Evolutionary conservation across 768 basidiomycete genomes (phyloP), one percentile per base, ranked within the genome.

Genomic region (Rhodocollybia butyracea): DNA sequence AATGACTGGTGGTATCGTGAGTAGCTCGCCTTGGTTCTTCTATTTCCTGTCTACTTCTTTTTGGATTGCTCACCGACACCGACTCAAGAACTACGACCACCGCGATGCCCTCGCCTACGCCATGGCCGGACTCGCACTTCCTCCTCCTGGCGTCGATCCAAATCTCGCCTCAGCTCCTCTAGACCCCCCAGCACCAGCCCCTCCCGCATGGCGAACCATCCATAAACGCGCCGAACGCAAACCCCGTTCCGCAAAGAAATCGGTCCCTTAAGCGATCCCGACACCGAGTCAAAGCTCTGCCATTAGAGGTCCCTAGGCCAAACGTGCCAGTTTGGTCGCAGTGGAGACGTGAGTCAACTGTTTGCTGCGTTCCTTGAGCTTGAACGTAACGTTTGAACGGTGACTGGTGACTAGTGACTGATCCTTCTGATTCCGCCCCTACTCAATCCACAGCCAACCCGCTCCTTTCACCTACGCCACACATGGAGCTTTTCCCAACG

Each of bases 271-370:
- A 13, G 32, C 55, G 10, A 31, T 41, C n/a, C 53, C 70, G 0
- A 59, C 64, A 0, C 55, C 63, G 11, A 62, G 59, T 41, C 68
- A 57, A 54, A n/a, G 71, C 68, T 13, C 64, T 66, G 1, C 66
- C 56, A 0, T 63, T 66, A 0, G 53, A 54, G 22, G 15, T 42
- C 22, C 67, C 71, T 0, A 48, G 63, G 1, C 62, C 68, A 0
- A 57, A 67, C 6, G 0, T 79, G 27, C 80, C 81, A 8, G 74
- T 82, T 0, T 83, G 81, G 81, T 77, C 81, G 0, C 81, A 83
- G 55, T 83, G 81, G 81, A 72, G 74, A 66, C 81, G 82, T 83
- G 58, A 58, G 77, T 42, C n/a, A n/a, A n/a, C n/a, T n/a, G n/a
- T n/a, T n/a, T n/a, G n/a, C n/a, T n/a, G n/a, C n/a, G n/a, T n/a